Evolutionary conservation across 176 grass and related monocot genomes (phyloP).

Genomic region (Phyllostachys edulis): DNA sequence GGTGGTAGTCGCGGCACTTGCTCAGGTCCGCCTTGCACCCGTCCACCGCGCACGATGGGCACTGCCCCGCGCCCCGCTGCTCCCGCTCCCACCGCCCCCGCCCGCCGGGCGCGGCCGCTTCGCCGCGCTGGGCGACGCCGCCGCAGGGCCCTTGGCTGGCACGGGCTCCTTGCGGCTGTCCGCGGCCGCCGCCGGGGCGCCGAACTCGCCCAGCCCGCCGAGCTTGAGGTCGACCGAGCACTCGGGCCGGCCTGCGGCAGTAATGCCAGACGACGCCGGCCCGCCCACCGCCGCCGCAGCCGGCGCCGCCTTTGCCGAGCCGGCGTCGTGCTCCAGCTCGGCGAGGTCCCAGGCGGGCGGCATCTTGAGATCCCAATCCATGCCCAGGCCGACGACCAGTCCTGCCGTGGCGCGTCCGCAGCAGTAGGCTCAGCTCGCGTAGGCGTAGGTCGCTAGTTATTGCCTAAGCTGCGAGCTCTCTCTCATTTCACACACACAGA

Average conservation of each 20-base stretch:
- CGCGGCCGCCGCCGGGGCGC: background rate
- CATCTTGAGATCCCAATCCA: constrained; percentile 93
- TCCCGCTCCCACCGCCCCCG: background rate
- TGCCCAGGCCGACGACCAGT: constrained; percentile 8
- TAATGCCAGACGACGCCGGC: constrained; percentile 19
- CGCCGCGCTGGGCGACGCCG: background rate
- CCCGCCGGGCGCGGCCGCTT: constrained; percentile 32
- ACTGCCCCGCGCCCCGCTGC: background rate
- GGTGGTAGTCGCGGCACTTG: constrained; percentile 83
- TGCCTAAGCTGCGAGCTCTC: background rate
- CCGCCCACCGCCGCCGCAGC: background rate
- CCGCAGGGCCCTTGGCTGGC: background rate
- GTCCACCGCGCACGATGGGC: constrained; percentile 72
- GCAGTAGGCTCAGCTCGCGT: background rate
- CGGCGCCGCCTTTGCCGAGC: background rate
- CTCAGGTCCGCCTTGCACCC: constrained; percentile 83
- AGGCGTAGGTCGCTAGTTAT: background rate
- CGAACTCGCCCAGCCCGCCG: constrained; percentile 51
- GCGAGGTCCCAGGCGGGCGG: constrained; percentile 60
- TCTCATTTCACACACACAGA: background rate
- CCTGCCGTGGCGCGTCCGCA: background rate
- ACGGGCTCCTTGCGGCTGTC: background rate
- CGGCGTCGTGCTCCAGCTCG: constrained; percentile 35
- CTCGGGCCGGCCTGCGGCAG: constrained; percentile 30
- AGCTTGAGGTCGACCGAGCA: constrained; percentile 92